Evolutionary conservation across 371 early-diverging fungal genomes (phyloP).

Genomic region (Chytridium lagenaria): DNA sequence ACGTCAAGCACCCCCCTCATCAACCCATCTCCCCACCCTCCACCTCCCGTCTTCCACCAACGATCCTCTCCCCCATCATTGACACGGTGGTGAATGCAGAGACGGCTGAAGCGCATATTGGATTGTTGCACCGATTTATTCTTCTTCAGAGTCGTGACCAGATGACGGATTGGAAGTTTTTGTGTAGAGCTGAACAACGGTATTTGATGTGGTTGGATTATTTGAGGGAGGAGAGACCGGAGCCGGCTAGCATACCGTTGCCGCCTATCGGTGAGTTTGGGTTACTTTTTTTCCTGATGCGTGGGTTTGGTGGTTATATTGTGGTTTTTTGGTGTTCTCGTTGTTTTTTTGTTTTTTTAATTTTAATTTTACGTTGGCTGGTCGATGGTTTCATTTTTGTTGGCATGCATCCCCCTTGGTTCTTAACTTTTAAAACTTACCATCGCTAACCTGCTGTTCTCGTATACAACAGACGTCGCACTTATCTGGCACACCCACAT

Average conservation of each 20-base stretch:
- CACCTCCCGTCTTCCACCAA: not conserved
- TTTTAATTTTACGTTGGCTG: too few species aligned
- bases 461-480: conserved; percentile 44
- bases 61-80: conserved; percentile 18
- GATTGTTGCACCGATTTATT: conserved; percentile 37
- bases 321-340: too few species aligned
- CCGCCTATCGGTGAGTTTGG: too few species aligned
- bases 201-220: conserved; percentile 43
- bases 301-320: too few species aligned
- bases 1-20: not conserved
- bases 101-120: conserved; percentile 34
- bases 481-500: conserved; percentile 50
- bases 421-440: too few species aligned
- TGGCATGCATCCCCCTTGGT: too few species aligned
- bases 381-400: too few species aligned
- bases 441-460: conserved; percentile 26
- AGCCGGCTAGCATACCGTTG: too few species aligned
- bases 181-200: conserved; percentile 44
- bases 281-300: too few species aligned
- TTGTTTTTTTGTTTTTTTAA: too few species aligned
- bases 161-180: conserved; percentile 30
- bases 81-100: conserved; percentile 26
- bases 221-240: conserved; percentile 25
- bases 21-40: not conserved
- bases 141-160: conserved; percentile 26